Base-by-base conservation (phyloP, 768 basidiomycete genomes). In the Lentinula detonsa region DNA sequence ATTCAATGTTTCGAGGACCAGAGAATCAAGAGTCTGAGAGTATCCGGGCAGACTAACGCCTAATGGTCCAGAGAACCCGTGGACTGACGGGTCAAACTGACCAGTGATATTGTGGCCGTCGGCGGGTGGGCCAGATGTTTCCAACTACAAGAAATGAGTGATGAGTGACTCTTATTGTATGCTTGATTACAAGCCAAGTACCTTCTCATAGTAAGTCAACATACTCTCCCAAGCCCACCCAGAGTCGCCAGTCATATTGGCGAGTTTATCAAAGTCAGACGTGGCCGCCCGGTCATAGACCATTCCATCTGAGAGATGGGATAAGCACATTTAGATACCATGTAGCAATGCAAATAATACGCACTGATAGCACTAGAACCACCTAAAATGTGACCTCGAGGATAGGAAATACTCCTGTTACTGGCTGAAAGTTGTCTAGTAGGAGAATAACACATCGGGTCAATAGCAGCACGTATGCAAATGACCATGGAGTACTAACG, bases 141-240 rank as follows among this genome's bases (percentile, higher is more conserved):
- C 66, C 16, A 62, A 52, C 65, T 70, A 35, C 16, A 31, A n/a
- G n/a, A 35, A 35, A 35, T 46, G 18, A 21, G 5, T 1, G 18
- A 13, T 35, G 1, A 51, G 11, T 7, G 2, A 53, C 35, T 28
- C 6, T 16, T 21, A 31, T 18, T 5, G 31, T 53, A 42, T 35
- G 21, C 58, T 5, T 18, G 10, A 2, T 35, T 9, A 42, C n/a
- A 18, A 35, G 37, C 21, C 13, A 35, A 35, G 7, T 37, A 70
- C 72, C 64, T 68, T 70, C 39, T 60, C 57, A 57, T 66, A 62
- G 42, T 68, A 72, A 4, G 66, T 64, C 31, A 65, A 51, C 33
- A 72, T 39, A n/a, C 37, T 53, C 18, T 71, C 60, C 72, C 72
- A 73, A 5, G 66, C 67, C 72, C 72, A 73, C 6, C 71, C 68